Evolutionary conservation across 495 filamentous ascomycete species (phyloP).

Genomic region (Jackrogersella minutella): DNA sequence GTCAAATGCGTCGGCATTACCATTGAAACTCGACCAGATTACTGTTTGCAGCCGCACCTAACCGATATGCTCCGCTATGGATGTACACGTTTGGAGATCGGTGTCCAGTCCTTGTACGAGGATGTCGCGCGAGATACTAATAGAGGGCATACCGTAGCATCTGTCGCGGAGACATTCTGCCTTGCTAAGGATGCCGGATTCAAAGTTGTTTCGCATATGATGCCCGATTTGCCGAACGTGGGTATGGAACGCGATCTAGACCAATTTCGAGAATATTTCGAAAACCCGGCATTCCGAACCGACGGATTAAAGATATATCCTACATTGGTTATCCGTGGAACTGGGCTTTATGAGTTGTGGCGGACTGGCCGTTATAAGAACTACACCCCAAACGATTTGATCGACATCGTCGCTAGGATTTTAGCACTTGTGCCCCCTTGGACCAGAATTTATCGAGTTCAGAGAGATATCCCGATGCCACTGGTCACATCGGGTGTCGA

Average conservation of each 20-base stretch:
- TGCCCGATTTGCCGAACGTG: slow-evolving; percentile 98
- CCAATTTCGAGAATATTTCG: slow-evolving; percentile 97
- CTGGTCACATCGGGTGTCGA: slow-evolving; percentile 96
- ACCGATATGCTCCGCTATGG: slow-evolving; percentile 96
- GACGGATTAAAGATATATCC: slow-evolving; percentile 98
- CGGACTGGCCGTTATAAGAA: slow-evolving; percentile 96
- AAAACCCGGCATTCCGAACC: slow-evolving; percentile 95
- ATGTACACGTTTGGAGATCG: slow-evolving; percentile 92
- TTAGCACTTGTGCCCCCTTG: slow-evolving; percentile 93
- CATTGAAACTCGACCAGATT: slow-evolving; percentile 96
- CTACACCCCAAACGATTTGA: slow-evolving; percentile 94
- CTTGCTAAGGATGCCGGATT: slow-evolving; percentile 96
- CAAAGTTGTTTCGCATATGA: slow-evolving; percentile 99
- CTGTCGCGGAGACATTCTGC: slow-evolving; percentile 93
- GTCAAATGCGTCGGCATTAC: slow-evolving; percentile 98
- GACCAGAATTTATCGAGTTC: slow-evolving; percentile 98
- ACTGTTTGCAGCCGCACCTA: slow-evolving; percentile 91
- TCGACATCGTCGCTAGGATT: slow-evolving; percentile 95
- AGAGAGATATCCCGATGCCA: slow-evolving; percentile 98
- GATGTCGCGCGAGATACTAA: slow-evolving; percentile 99
- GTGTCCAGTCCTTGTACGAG: slow-evolving; percentile 96
- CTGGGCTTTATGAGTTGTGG: slow-evolving; percentile 97
- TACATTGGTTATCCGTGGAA: slow-evolving; percentile 95
- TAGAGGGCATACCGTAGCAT: slow-evolving; percentile 92
- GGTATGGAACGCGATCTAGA: slow-evolving; percentile 97